A percentile compares a stretch with the other conserved stretches of the same genome.
phyloP scores from a whole-genome alignment of 495 filamentous ascomycete species.

The Cenococcum geophilum region DNA sequence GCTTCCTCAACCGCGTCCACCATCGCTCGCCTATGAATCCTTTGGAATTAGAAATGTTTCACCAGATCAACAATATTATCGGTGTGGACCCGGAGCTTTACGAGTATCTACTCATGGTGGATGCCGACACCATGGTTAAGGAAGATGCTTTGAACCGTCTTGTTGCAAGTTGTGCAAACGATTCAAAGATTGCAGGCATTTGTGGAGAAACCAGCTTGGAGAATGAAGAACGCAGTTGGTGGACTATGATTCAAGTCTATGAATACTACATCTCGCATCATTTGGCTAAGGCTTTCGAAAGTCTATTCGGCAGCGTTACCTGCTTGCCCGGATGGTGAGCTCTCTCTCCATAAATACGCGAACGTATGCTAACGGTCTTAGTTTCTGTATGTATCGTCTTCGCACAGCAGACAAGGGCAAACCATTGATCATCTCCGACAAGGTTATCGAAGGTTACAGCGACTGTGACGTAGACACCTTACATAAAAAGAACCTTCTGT shows the following conservation, averaged over 20 bases:
- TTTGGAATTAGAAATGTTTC: constrained; percentile 94
- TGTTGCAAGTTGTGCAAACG: constrained; percentile 86
- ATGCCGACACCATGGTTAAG: constrained; percentile 91
- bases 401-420: constrained; percentile 86
- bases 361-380: constrained; percentile 42
- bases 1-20: constrained; percentile 96
- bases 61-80: constrained; percentile 98
- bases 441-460: constrained; percentile 79
- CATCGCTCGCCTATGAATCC: constrained; percentile 90
- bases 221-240: constrained; percentile 91
- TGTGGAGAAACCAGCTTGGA: constrained; percentile 95
- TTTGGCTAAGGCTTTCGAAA: constrained; percentile 89
- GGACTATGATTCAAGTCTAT: constrained; percentile 99
- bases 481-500: constrained; percentile 95
- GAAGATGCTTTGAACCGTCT: constrained; percentile 90
- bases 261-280: constrained; percentile 98
- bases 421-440: constrained; percentile 85
- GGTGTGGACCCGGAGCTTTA: constrained; percentile 96
- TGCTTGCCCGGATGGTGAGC: constrained; percentile 98
- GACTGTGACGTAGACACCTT: constrained; percentile 86
- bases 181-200: constrained; percentile 93
- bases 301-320: constrained; percentile 88
- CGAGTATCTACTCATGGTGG: constrained; percentile 95
- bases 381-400: constrained; percentile 98
- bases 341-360: constrained; percentile 8